These are phyloP conservation scores for Chaetomium olivaceum DNA, from an alignment of 2,329 filamentous ascomycete species.

Conservation along the genomic window DNA sequence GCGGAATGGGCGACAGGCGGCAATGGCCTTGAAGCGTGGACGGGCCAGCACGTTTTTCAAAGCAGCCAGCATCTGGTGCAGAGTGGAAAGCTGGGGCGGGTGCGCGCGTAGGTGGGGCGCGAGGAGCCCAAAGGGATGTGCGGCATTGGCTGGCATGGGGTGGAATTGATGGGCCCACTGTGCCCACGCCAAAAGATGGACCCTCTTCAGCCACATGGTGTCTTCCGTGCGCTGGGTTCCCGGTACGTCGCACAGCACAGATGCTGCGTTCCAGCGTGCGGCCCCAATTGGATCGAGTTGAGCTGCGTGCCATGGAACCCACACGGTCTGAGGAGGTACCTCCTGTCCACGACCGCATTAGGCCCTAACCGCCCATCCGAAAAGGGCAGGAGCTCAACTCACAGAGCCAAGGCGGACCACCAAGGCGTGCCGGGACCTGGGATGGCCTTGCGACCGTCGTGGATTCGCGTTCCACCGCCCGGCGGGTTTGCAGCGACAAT, in stretches of 20 bases:
- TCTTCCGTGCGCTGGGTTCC: constrained; percentile 17
- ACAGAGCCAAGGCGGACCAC: not conserved
- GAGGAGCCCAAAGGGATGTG: constrained; percentile 2
- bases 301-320: not conserved
- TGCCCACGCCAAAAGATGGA: constrained; percentile 19
- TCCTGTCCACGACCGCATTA: constrained; percentile 5
- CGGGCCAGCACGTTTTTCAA: constrained; percentile 36
- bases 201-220: constrained; percentile 21
- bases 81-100: constrained; percentile 23
- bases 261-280: constrained; percentile 6
- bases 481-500: not conserved
- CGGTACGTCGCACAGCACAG: constrained; percentile 10
- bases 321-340: constrained; percentile 4
- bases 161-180: constrained; percentile 17
- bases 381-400: constrained; percentile 27
- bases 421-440: not conserved
- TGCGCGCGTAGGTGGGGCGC: constrained; percentile 19
- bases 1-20: constrained; percentile 20
- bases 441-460: not conserved
- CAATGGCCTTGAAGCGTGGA: constrained; percentile 26
- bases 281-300: not conserved
- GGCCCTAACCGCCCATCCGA: constrained; percentile 20
- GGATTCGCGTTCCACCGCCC: not conserved
- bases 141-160: constrained; percentile 3
- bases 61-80: constrained; percentile 31